Base-by-base conservation (phyloP, 768 basidiomycete species). In the Infundibulicybe gibba region DNA sequence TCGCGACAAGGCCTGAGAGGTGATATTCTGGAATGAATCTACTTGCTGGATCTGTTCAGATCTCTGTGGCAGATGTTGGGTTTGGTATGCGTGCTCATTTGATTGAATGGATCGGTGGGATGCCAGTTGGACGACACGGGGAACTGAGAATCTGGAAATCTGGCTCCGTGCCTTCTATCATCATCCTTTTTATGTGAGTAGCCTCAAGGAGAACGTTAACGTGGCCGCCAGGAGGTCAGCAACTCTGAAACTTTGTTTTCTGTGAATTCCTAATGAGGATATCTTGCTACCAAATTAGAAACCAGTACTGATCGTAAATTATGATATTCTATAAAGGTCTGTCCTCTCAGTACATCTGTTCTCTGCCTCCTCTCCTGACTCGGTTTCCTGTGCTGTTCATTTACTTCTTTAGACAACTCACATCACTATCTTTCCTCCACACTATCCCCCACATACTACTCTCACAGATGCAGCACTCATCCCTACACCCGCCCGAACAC, bases 221-320 rank as follows among this genome's bases (percentile, higher is more conserved):
- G 25, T 25, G 25, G 25, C 25, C 25, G 25, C 25, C 4, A 25
- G 25, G 25, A 25, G 25, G 25, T 25, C 25, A 25, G 25, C 25
- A 25, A 25, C 25, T 50, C 58, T 66, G 62, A 64, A 67, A 65
- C 59, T 50, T 61, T 65, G 53, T 64, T 63, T 55, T 49, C 43
- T 53, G 54, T 64, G 61, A 58, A 47, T 40, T 34, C 61, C 56
- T 44, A 60, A 63, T 53, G 63, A 58, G 65, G 67, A 57, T 59
- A 50, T 61, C 54, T 55, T 58, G 62, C 58, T 64, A 58, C 67
- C 63, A 58, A 65, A 67, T 64, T 66, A 57, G 63, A 63, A 61
- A 51, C 62, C 49, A 25, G 25, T 38, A 21, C n/a, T 44, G 34
- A 38, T 48, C n/a, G 21, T 32, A n/a, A 10, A 20, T 40, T 32